These are phyloP conservation scores for Verticillium klebahnii DNA, from an alignment of 2,329 filamentous ascomycete genomes.

Conservation along the genomic window DNA sequence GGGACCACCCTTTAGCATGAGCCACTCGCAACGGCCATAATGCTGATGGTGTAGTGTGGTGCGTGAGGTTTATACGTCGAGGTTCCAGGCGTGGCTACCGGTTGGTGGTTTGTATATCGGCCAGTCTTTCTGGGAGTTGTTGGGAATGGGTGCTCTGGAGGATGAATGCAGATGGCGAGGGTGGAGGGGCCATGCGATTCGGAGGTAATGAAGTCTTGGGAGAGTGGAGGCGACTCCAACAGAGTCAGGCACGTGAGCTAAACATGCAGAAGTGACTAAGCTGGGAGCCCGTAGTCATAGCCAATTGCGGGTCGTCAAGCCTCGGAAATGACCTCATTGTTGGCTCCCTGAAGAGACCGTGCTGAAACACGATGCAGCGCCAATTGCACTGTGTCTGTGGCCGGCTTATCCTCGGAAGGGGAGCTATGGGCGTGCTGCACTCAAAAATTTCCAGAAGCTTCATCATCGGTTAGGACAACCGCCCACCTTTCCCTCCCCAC, in stretches of 20 bases:
- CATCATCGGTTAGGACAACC: background rate
- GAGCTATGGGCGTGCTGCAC: background rate
- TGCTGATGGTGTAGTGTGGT: background rate
- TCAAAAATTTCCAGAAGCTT: conserved; percentile 5
- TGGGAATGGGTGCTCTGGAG: background rate
- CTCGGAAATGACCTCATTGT: conserved; percentile 1
- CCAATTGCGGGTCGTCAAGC: background rate
- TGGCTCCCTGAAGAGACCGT: background rate
- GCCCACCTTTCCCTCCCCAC: background rate
- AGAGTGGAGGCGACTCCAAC: background rate
- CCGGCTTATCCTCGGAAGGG: conserved; percentile 1
- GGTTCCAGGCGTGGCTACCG: background rate
- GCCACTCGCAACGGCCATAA: conserved; percentile 30
- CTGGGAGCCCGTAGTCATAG: background rate
- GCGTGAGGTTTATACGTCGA: background rate
- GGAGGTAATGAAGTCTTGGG: background rate
- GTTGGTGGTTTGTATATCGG: background rate
- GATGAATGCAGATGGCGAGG: background rate
- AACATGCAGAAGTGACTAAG: background rate
- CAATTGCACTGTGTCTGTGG: background rate
- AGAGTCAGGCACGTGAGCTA: conserved; percentile 13
- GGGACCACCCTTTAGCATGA: conserved; percentile 51
- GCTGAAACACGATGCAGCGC: background rate
- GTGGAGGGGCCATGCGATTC: background rate
- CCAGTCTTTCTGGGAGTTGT: background rate